These are phyloP conservation scores for Leptodontidium sp. DNA, from an alignment of 2,329 filamentous ascomycete genomes.

Conservation along the genomic window DNA sequence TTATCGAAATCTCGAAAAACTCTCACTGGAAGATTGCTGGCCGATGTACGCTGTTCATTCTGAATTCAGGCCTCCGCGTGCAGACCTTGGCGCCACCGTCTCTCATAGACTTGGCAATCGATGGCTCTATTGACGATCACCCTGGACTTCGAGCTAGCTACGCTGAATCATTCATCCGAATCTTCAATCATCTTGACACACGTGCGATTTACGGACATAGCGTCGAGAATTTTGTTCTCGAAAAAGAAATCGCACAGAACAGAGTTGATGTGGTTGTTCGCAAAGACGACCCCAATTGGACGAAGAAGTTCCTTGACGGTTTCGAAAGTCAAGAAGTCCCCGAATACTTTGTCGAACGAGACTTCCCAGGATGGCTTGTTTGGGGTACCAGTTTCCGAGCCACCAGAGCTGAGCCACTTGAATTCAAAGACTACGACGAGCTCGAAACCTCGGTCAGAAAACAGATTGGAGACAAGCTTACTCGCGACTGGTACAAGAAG, in stretches of 20 bases:
- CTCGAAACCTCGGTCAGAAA: constrained; percentile 76
- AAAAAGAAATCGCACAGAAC: constrained; percentile 80
- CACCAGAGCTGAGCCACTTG: constrained; percentile 72
- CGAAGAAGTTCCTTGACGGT: constrained; percentile 75
- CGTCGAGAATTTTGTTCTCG: constrained; percentile 85
- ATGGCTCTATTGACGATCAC: constrained; percentile 88
- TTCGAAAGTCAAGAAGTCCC: constrained; percentile 78
- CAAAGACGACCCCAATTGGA: constrained; percentile 80
- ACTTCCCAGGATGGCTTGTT: constrained; percentile 95
- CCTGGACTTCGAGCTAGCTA: constrained; percentile 85
- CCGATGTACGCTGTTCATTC: constrained; percentile 87
- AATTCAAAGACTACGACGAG: constrained; percentile 78
- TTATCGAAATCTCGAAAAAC: constrained; percentile 77
- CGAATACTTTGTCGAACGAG: constrained; percentile 89
- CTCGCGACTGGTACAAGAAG: constrained; percentile 83
- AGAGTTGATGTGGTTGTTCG: constrained; percentile 78
- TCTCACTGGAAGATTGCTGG: constrained; percentile 98
- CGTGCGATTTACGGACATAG: constrained; percentile 86
- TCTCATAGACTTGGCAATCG: constrained; percentile 83
- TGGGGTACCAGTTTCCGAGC: constrained; percentile 91
- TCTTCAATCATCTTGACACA: constrained; percentile 88
- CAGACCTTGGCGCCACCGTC: constrained; percentile 82
- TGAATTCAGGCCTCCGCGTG: constrained; percentile 91
- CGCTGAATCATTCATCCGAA: constrained; percentile 74
- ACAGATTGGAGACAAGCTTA: constrained; percentile 82